Percentiles rank a stretch among this genome's conserved stretches.
Evolutionary conservation across 2,329 filamentous ascomycete genomes (phyloP).

Genomic region (Alternaria sp.): DNA sequence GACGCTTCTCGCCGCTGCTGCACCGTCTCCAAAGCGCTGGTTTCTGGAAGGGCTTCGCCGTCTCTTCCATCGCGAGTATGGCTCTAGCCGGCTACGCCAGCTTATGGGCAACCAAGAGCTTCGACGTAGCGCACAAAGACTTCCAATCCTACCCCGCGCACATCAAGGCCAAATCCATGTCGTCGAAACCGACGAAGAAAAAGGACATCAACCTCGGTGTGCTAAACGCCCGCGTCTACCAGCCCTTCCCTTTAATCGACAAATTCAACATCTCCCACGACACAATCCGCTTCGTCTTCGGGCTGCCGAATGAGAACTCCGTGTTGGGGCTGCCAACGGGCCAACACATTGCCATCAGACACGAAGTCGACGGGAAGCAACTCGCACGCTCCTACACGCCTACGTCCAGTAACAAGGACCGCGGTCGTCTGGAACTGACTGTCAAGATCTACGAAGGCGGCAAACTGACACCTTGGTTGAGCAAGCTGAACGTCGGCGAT

Average conservation of each 20-base stretch:
- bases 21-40: constrained; percentile 13
- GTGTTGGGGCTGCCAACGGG: constrained; percentile 46
- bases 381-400: constrained; percentile 34
- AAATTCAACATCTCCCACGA: constrained; percentile 24
- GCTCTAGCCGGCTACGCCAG: constrained; percentile 11
- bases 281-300: constrained; percentile 36
- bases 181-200: constrained; percentile 9
- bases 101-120: constrained; percentile 15
- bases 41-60: constrained; percentile 22
- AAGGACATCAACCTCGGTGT: constrained; percentile 49
- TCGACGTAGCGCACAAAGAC: constrained; percentile 20
- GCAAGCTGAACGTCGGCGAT: constrained; percentile 56
- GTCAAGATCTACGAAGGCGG: constrained; percentile 62
- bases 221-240: constrained; percentile 58
- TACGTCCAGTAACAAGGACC: constrained; percentile 64
- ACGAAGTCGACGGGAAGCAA: constrained; percentile 70
- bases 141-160: constrained; percentile 21
- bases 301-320: constrained; percentile 26
- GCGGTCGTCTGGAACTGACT: constrained; percentile 59
- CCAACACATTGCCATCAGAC: constrained; percentile 44
- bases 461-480: constrained; percentile 57
- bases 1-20: constrained; percentile 11
- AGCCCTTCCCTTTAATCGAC: constrained; percentile 53
- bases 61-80: constrained; percentile 16
- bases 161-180: constrained; percentile 15